Conservation (phyloP, 1,284 basidiomycete genomes). For the Vanrija pseudolonga region DNA sequence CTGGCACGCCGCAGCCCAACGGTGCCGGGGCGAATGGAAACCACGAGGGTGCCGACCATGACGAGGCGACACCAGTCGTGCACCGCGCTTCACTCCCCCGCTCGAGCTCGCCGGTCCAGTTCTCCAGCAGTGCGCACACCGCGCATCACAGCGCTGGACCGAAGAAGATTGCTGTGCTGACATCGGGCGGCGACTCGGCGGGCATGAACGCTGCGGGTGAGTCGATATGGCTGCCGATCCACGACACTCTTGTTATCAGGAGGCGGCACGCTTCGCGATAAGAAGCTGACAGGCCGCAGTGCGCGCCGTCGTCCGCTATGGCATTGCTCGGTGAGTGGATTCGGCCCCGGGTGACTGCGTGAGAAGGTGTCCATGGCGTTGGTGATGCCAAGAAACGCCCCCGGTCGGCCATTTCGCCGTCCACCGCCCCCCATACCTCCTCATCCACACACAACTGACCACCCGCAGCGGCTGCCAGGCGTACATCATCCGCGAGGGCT, state of each 20-base stretch:
- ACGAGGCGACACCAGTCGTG: too few species aligned
- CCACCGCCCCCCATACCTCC: too few species aligned
- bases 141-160: not conserved
- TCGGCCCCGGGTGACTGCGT: too few species aligned
- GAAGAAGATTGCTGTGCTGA: slow-evolving; percentile 78
- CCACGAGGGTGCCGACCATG: too few species aligned
- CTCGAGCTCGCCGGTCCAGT: too few species aligned
- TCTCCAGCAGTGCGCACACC: too few species aligned
- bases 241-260: not conserved
- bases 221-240: slow-evolving; percentile 3
- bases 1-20: too few species aligned
- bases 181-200: slow-evolving; percentile 94
- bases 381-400: too few species aligned
- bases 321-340: slow-evolving; percentile 70
- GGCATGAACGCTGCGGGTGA: slow-evolving; percentile 84
- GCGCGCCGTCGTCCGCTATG: slow-evolving; percentile 81
- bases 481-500: slow-evolving; percentile 93
- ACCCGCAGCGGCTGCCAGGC: slow-evolving; percentile 76
- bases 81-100: too few species aligned
- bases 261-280: not conserved
- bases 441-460: not conserved
- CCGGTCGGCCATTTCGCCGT: too few species aligned
- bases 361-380: too few species aligned
- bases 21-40: too few species aligned
- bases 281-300: slow-evolving; percentile 50